Base-by-base conservation (phyloP, 306 rosid genomes). In the Prosopis cineraria region DNA sequence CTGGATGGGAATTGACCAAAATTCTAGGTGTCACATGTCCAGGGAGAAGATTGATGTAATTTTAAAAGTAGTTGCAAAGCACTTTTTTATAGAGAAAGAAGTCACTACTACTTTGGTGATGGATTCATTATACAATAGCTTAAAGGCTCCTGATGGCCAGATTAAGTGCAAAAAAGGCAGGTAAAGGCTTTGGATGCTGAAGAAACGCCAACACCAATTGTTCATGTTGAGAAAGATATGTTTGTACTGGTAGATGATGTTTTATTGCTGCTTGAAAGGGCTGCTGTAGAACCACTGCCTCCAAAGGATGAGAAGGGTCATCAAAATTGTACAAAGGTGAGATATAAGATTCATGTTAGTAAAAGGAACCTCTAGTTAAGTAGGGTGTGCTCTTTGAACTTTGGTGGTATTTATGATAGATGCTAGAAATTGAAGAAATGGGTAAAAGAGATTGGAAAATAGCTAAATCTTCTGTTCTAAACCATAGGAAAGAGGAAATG, bases 221-320 rank as follows among this genome's bases (percentile, higher is more conserved):
- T 96, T 76, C 84, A 87, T 78, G 84, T 88, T 3, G 99, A 96
- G 83, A 96, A 96, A 81, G 99, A 93, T 77, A 83, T 81, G 80
- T 93, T 96, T 86, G 90, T 91, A 25, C 80, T 96, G 83, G 98
- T 86, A 82, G 99, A 93, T 88, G 99, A 96, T 89, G 97, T 96
- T 56, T 85, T 96, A 45, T 62, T 80, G 48, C 86, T 96, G 70
- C 98, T 96, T 83, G 94, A 93, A 89, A 93, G 99, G 86, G 99
- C 98, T 80, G 94, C 98, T 60, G 31, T 90, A 76, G 99, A 96
- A 79, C 98, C 98, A 72, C 87, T 96, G 77, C 98, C 99, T 81
- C 99, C 99, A 0, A 96, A 96, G 87, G 99, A 96, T 76, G 99
- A 96, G 89, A 96, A 96, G 84, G 99, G 98, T 83, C 98, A 98